A percentile compares a stretch with the other conserved stretches of the same genome.
Conservation (phyloP, 495 filamentous ascomycete species). For the Clavariopsis aquatica region DNA sequence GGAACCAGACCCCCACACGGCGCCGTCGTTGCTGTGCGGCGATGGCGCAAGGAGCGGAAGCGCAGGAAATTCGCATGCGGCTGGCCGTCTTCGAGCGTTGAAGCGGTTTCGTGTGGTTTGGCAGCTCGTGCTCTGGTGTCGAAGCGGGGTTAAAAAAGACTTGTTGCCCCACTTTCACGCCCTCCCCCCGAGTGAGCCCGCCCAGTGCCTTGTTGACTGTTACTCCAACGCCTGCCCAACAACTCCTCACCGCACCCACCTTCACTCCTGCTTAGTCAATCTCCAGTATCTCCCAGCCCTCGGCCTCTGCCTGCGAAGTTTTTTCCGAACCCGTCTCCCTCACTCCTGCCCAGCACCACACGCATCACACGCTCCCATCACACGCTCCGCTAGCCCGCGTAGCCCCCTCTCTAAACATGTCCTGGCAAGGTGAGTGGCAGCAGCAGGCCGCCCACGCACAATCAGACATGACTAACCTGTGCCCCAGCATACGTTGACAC, state of each 20-base stretch:
- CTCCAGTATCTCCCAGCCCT: neutral
- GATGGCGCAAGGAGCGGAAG: conserved; percentile 38
- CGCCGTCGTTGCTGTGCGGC: neutral
- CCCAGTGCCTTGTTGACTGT: neutral
- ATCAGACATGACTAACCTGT: conserved; percentile 11
- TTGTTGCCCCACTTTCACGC: conserved; percentile 17
- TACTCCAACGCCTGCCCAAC: conserved; percentile 16
- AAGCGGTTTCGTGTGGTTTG: neutral
- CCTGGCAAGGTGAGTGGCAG: conserved; percentile 61
- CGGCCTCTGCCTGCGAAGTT: neutral
- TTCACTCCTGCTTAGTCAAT: conserved; percentile 20
- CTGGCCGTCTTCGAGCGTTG: neutral
- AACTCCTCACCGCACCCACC: conserved; percentile 20
- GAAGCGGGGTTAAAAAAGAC: conserved; percentile 16
- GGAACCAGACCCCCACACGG: conserved; percentile 17
- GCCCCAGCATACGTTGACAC: conserved; percentile 64
- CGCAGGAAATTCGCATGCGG: conserved; percentile 2
- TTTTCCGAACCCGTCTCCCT: conserved; percentile 2
- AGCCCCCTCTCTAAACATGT: conserved; percentile 49
- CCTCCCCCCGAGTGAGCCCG: too few relatives aligned
- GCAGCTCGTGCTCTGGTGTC: conserved; percentile 8
- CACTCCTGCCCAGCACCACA: neutral
- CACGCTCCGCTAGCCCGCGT: conserved; percentile 11
- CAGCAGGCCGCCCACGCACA: conserved; percentile 20
- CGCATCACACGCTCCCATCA: conserved; percentile 14